Base-by-base conservation (phyloP, 2,329 filamentous ascomycete genomes). In the Alternaria angustiovoidea region DNA sequence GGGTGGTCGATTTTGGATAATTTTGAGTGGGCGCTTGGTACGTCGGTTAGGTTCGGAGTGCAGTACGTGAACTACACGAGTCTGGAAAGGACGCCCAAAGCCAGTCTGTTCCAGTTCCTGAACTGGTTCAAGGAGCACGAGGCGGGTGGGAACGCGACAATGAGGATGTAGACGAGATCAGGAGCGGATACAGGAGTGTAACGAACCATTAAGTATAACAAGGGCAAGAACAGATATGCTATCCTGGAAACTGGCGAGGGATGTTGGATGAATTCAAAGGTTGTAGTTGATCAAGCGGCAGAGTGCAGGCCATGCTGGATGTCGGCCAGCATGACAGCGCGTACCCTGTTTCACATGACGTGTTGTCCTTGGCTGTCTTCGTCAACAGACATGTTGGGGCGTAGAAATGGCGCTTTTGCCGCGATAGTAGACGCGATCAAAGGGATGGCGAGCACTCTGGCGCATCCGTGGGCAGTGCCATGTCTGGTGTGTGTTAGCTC, bases 31-130 rank as follows among this genome's bases (percentile, higher is more conserved):
- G 56, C 63, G 5, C 59, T 73, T 22, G 81, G 81, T 2, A 72
- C 67, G 1, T 63, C 64, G 20, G 75, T 77, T 5, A 63, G 78
- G 54, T 81, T 81, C 59, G 80, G 80, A 9, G 47, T 82, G 65
- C 79, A 82, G 71, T 80, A 81, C 62, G 73, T 81, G 7, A 79
- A 81, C 55, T 81, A 81, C 48, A 77, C 74, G 24, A 76, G 72
- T 46, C 62, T 81, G 59, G 77, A 77, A 64, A 69, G 80, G 60
- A 77, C 74, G 39, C 79, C 79, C 1, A 81, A 82, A 65, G 80
- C 79, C 2, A 80, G 75, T 51, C 62, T 80, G 68, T 81, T 81
- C 55, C 79, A 81, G 64, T 76, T 79, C 38, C 57, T 81, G 64
- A 77, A 80, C 49, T 82, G 79, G 79, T 81, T 81, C 63, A 74